A percentile compares a stretch with the other conserved stretches of the same genome.
These are phyloP conservation scores for Erythrophleum fordii DNA, from an alignment of 306 rosid species.

Conservation along the genomic window DNA sequence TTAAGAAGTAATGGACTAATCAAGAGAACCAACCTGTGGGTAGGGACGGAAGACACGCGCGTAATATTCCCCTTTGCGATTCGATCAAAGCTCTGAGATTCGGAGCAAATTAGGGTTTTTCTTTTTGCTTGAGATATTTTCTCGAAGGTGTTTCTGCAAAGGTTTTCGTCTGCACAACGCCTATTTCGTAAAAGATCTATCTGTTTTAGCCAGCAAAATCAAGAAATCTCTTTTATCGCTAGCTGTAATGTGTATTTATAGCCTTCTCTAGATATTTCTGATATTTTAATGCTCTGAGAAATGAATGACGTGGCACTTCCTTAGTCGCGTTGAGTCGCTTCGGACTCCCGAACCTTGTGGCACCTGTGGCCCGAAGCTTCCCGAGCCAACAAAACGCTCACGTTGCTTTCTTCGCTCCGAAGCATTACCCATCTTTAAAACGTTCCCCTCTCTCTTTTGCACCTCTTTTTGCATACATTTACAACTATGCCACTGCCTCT, in stretches of 20 bases:
- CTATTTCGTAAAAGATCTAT: not conserved
- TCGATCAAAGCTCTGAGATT: not conserved
- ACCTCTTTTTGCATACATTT: not conserved
- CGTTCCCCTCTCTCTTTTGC: not conserved
- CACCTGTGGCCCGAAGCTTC: conserved; percentile 69
- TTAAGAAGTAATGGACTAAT: not conserved
- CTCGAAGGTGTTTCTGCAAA: not conserved
- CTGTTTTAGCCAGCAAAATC: conserved; percentile 9
- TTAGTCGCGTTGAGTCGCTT: conserved; percentile 46
- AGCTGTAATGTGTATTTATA: conserved; percentile 56
- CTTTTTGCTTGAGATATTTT: not conserved
- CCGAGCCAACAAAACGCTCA: conserved; percentile 42
- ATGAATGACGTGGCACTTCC: conserved; percentile 54
- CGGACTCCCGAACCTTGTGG: conserved; percentile 25
- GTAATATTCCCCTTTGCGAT: not conserved
- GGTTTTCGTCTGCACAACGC: not conserved
- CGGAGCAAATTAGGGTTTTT: not conserved
- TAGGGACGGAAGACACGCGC: not conserved
- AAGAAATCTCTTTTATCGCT: not conserved
- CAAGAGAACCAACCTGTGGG: conserved; percentile 35
- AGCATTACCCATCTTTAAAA: not conserved
- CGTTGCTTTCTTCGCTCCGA: conserved; percentile 18
- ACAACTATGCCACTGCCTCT: conserved; percentile 34
- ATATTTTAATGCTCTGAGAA: conserved; percentile 15
- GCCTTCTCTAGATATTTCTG: conserved; percentile 77